Conservation (phyloP, 495 filamentous ascomycete species). For the Talaromyces ruber region DNA sequence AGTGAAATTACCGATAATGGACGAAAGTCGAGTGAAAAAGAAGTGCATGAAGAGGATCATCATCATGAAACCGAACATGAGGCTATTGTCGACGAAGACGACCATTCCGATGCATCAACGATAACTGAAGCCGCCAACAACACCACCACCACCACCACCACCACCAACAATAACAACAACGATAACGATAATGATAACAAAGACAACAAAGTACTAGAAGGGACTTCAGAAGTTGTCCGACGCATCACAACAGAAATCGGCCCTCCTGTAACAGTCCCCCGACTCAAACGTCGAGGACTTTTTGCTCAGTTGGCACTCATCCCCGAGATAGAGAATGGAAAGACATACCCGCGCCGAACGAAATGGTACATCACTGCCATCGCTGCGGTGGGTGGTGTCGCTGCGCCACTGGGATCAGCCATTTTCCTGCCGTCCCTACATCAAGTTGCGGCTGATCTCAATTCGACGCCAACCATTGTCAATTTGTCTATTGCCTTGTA, state of each 20-base stretch:
- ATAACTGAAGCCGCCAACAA: neutral
- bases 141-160: too few relatives aligned
- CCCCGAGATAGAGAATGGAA: conserved; percentile 73
- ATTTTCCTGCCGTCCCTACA: conserved; percentile 76
- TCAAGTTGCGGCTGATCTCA: conserved; percentile 56
- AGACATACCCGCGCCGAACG: conserved; percentile 57
- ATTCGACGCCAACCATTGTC: conserved; percentile 59
- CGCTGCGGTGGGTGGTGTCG: conserved; percentile 65
- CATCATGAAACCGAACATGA: neutral
- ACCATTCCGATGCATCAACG: conserved; percentile 1
- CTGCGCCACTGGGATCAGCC: conserved; percentile 76
- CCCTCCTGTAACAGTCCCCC: conserved; percentile 42
- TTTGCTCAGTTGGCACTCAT: conserved; percentile 64
- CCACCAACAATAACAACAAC: too few relatives aligned
- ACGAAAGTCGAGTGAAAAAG: neutral
- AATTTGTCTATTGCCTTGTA: conserved; percentile 83
- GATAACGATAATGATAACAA: neutral
- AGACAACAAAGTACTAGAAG: neutral
- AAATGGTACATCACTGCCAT: conserved; percentile 87
- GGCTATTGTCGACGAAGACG: neutral
- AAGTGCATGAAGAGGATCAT: neutral
- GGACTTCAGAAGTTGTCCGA: conserved; percentile 1
- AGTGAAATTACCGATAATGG: neutral
- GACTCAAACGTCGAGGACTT: conserved; percentile 63
- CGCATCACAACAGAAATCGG: conserved; percentile 17